Percentiles rank a stretch among this genome's conserved stretches.
phyloP scores from a whole-genome alignment of 306 rosid species.

The Crotalaria pallida region DNA sequence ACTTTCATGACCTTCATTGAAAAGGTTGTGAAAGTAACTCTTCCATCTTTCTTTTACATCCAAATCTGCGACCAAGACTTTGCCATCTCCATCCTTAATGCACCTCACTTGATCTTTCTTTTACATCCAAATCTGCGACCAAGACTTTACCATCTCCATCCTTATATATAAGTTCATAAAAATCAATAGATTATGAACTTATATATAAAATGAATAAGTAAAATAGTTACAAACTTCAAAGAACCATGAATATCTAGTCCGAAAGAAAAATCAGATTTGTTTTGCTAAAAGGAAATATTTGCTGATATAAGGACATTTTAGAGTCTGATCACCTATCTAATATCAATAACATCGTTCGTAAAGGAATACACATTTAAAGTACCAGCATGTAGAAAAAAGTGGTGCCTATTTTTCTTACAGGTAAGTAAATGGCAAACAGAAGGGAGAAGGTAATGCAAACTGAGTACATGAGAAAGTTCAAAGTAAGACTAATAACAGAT shows the following conservation, averaged over 20 bases:
- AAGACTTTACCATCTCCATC: too few species aligned
- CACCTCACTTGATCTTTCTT: too few species aligned
- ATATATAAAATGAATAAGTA: not conserved
- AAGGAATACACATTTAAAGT: not conserved
- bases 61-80: too few species aligned
- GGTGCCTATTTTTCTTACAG: not conserved
- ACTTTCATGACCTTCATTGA: too few species aligned
- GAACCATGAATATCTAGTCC: not conserved
- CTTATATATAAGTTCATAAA: too few species aligned
- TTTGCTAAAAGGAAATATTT: not conserved
- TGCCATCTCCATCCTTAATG: too few species aligned
- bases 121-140: too few species aligned
- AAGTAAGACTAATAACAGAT: conserved; percentile 1
- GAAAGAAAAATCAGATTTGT: not conserved
- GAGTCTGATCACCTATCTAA: not conserved
- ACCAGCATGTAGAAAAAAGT: not conserved
- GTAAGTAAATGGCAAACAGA: not conserved
- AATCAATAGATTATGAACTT: too few species aligned
- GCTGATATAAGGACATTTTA: not conserved
- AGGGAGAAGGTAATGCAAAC: not conserved
- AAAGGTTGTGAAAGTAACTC: too few species aligned
- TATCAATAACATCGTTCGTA: not conserved
- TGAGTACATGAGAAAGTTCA: not conserved
- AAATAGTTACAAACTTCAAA: not conserved
- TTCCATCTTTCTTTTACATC: too few species aligned